Conservation (phyloP, 331 rosid species). For the Saraca asoca region DNA sequence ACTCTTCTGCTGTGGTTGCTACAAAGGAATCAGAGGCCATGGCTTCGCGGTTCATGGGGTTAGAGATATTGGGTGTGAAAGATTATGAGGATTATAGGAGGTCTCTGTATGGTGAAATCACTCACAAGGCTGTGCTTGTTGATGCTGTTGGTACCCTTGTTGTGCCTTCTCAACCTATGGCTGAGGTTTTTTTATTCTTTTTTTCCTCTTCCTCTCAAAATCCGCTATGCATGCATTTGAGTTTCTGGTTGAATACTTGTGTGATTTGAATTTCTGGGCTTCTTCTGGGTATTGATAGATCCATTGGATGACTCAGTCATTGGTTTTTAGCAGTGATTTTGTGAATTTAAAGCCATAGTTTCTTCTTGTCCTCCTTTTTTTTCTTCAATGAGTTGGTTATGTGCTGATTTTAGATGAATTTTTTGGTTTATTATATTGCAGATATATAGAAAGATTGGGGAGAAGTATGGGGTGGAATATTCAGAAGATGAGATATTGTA, state of each 20-base stretch:
- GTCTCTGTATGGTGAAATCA: slow-evolving; percentile 81
- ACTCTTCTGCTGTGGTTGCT: slow-evolving; percentile 43
- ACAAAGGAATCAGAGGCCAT: slow-evolving; percentile 33
- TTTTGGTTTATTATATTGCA: slow-evolving; percentile 29
- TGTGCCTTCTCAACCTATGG: slow-evolving; percentile 97
- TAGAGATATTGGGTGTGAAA: slow-evolving; percentile 55
- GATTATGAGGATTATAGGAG: slow-evolving; percentile 84
- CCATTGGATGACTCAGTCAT: neutral
- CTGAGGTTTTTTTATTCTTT: slow-evolving; percentile 56
- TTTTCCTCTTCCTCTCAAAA: neutral
- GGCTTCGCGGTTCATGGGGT: slow-evolving; percentile 35
- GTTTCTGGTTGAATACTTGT: neutral
- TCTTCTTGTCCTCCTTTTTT: neutral
- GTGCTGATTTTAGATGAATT: neutral
- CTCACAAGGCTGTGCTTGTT: slow-evolving; percentile 87
- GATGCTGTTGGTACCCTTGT: slow-evolving; percentile 97
- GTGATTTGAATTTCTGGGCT: neutral
- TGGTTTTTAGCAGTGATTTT: neutral
- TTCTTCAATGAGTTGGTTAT: neutral
- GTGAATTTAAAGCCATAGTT: neutral
- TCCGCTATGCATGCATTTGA: neutral
- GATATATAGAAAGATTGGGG: slow-evolving; percentile 84
- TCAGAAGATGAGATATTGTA: slow-evolving; percentile 85
- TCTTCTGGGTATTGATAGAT: too few relatives aligned
- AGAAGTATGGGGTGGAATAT: slow-evolving; percentile 85